Percentiles rank a stretch among this genome's conserved stretches.
Conservation (phyloP, 352 stramenopile genomes). For the Phytophthora tubulina region DNA sequence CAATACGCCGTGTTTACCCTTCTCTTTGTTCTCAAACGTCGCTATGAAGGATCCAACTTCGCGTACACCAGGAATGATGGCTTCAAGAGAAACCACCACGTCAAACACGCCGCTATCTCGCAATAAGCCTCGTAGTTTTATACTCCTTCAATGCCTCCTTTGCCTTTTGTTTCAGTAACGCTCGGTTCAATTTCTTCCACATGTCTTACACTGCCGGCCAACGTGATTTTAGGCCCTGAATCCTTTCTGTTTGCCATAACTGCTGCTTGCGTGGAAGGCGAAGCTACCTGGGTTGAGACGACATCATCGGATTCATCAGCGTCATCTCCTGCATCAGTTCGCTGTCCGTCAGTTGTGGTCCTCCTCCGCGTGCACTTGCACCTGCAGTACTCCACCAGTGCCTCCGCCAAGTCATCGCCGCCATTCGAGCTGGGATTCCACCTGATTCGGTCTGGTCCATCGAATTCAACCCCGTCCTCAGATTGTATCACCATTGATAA, state of each 20-base stretch:
- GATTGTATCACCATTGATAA: constrained; percentile 22
- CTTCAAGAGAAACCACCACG: neutral
- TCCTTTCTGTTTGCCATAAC: neutral
- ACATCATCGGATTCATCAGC: no score
- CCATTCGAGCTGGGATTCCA: no score
- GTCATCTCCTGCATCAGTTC: no score
- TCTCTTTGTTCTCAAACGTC: neutral
- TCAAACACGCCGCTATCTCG: neutral
- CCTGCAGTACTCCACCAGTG: no score
- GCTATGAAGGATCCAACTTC: neutral
- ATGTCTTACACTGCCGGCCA: neutral
- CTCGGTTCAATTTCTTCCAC: neutral
- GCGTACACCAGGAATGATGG: neutral
- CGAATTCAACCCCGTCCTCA: neutral
- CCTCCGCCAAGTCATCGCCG: no score
- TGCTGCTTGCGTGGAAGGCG: no score
- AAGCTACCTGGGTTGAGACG: no score
- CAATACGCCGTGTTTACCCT: neutral
- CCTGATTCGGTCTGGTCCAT: no score
- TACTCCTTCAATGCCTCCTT: constrained; percentile 6
- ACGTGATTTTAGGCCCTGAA: neutral
- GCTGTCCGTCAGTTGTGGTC: no score
- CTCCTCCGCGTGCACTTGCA: no score
- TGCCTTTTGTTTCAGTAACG: neutral
- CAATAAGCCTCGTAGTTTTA: constrained; percentile 9